Evolutionary conservation across 495 filamentous ascomycete species (phyloP), one percentile per base, ranked within the genome.

Genomic region (Hypomontagnella submonticulosa): DNA sequence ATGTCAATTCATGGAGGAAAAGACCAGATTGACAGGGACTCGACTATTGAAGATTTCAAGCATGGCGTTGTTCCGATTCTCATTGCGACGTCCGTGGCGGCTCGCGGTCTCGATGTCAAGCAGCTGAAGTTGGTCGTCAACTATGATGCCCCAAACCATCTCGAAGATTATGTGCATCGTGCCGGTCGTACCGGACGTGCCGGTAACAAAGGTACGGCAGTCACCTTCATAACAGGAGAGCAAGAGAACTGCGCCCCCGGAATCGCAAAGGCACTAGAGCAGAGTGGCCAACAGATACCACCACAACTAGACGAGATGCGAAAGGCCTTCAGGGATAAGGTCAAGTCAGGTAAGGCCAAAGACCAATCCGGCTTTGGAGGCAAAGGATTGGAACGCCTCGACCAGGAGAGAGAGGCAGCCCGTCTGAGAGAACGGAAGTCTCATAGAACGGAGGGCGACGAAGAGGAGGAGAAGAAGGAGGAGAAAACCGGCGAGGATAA

Each of bases 151-250:
- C 96, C 96, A 3, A 97, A 96, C 72, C 96, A 99, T 77, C 80
- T 96, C 32, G 96, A 99, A 77, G 96, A 99, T 72, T 99, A 99
- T 71, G 94, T 99, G 8, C 96, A 99, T 74, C 90, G 96, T 67
- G 92, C 90, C 53, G 96, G 96, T 49, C 88, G 96, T 59, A 99
- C 96, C 7, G 96, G 96, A 4, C 88, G 96, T 76, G 96, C 96
- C 23, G 96, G 96, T 23, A 96, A 97, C 71, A 96, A 85, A 4
- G 96, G 96, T 60, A 97, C 92, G 16, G 96, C 95, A 0, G 91
- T 98, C 41, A 98, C 95, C 0, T 97, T 99, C 75, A 80, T 99
- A 51, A 97, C 92, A 1, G 86, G 90, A 50, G 91, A 96, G 10
- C 92, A 99, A 69, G 93, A 95, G 66, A 89, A 93, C 37, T 97